These are phyloP conservation scores for Aegilops speltoides DNA, from an alignment of 176 grass and related monocot genomes.

Conservation along the genomic window DNA sequence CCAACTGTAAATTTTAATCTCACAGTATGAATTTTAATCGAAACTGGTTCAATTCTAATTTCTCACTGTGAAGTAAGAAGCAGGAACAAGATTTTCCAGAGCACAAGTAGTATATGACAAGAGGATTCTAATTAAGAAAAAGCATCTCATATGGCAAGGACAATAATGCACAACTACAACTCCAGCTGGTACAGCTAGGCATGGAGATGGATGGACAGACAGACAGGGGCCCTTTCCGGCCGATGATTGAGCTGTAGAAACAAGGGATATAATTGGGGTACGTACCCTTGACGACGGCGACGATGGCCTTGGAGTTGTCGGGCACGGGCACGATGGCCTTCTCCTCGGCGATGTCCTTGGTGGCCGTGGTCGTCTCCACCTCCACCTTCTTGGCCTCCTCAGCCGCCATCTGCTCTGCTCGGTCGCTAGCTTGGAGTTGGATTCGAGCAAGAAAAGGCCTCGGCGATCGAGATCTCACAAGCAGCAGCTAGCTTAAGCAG, in stretches of 20 bases:
- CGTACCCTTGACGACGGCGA: slow-evolving; percentile 39
- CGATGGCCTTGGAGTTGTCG: slow-evolving; percentile 48
- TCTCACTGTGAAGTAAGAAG: background rate
- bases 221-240: background rate
- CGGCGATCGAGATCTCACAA: too few species aligned
- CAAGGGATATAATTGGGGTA: background rate
- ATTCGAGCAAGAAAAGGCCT: background rate
- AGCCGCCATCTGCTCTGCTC: background rate
- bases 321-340: slow-evolving; percentile 46
- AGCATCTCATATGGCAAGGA: background rate
- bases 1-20: too few species aligned
- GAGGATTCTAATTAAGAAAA: background rate
- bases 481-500: background rate
- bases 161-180: background rate
- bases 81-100: background rate
- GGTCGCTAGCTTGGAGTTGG: background rate
- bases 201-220: background rate
- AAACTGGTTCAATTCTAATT: background rate
- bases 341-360: slow-evolving; percentile 68
- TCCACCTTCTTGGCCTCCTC: slow-evolving; percentile 54
- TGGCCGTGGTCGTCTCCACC: slow-evolving; percentile 33
- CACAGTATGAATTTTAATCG: too few species aligned
- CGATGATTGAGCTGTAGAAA: background rate
- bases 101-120: background rate
- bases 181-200: background rate